Conservation (phyloP, 768 basidiomycete species). For the Phlebiopsis gigantea region DNA sequence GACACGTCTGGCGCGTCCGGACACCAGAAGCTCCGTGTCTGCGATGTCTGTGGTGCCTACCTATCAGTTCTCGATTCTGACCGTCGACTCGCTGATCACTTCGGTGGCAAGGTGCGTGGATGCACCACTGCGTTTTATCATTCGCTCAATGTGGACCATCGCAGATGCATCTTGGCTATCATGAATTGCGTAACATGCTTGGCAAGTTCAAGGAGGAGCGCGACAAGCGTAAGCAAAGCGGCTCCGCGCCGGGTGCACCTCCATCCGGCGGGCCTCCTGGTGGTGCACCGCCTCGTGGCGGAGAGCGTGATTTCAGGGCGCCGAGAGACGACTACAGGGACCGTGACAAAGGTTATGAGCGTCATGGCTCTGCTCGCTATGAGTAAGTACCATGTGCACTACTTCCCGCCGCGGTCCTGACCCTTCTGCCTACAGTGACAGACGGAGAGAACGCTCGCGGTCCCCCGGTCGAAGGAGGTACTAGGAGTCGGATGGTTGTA, state of each 20-base stretch:
- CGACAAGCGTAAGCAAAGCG: conserved; percentile 58
- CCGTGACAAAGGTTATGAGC: conserved; percentile 63
- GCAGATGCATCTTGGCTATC: conserved; percentile 96
- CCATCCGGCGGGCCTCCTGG: conserved; percentile 28
- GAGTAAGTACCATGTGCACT: conserved; percentile 47
- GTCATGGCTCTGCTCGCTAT: conserved; percentile 64
- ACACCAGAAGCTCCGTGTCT: conserved; percentile 99
- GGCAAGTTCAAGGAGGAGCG: conserved; percentile 87
- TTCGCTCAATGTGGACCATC: conserved; percentile 25
- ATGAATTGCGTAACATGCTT: conserved; percentile 94
- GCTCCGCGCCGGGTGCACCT: conserved; percentile 28
- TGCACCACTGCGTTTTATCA: not conserved
- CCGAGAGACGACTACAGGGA: conserved; percentile 63
- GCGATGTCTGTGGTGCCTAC: conserved; percentile 99
- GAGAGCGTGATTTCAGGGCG: conserved; percentile 49
- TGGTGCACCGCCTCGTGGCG: conserved; percentile 35
- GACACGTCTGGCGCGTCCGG: conserved; percentile 98
- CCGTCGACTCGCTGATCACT: conserved; percentile 97
- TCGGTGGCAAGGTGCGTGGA: conserved; percentile 88
- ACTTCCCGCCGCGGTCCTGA: not conserved
- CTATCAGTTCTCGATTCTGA: conserved; percentile 96
- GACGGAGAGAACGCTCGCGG: conserved; percentile 26
- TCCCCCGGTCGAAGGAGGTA: conserved; percentile 26
- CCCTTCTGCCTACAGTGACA: conserved; percentile 16
- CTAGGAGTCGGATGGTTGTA: conserved; percentile 8